Evolutionary conservation across 768 basidiomycete species (phyloP).

Genomic region (Coprinellus micaceus): DNA sequence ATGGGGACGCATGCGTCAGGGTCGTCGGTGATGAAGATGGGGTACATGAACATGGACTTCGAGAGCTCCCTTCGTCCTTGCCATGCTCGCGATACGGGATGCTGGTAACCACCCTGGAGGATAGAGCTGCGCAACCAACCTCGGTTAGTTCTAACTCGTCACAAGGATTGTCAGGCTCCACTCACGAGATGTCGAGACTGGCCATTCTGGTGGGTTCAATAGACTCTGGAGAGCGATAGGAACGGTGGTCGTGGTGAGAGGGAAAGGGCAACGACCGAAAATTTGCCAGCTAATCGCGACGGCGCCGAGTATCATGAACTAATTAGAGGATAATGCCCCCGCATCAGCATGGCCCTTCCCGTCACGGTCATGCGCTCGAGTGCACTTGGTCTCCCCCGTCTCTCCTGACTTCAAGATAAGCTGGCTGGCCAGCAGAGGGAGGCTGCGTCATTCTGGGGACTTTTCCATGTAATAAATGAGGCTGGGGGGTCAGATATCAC

Average conservation of each 20-base stretch:
- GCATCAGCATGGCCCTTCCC: too few species aligned
- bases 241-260: neutral
- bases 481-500: neutral
- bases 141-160: constrained; percentile 2
- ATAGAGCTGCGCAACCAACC: constrained; percentile 47
- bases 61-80: constrained; percentile 77
- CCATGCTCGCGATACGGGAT: constrained; percentile 85
- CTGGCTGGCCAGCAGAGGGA: too few species aligned
- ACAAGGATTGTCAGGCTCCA: neutral
- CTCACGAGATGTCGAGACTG: constrained; percentile 21
- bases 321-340: too few species aligned
- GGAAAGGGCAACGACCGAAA: neutral
- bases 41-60: constrained; percentile 98
- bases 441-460: too few species aligned
- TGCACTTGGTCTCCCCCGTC: too few species aligned
- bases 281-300: neutral
- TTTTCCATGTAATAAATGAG: too few species aligned
- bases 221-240: neutral
- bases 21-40: constrained; percentile 96
- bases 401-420: too few species aligned
- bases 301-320: neutral
- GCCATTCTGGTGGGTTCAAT: constrained; percentile 14
- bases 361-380: too few species aligned
- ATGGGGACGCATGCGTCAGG: constrained; percentile 81
- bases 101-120: constrained; percentile 90